Evolutionary conservation across 1,284 basidiomycete genomes (phyloP).

Genomic region (Melanopsichium pennsylvanicum): DNA sequence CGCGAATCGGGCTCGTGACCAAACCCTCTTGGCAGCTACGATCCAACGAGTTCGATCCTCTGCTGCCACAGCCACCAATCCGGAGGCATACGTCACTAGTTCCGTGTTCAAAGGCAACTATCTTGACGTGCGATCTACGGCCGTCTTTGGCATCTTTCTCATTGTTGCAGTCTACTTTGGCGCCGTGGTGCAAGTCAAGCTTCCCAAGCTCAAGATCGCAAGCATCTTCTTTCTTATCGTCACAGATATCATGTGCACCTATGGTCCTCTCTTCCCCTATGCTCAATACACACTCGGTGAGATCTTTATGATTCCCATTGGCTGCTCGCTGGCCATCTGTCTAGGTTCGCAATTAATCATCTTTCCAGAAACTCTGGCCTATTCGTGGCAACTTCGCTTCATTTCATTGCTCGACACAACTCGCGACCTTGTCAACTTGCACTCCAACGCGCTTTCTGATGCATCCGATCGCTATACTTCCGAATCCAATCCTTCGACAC

Average conservation of each 20-base stretch:
- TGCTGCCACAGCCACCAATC: conserved; percentile 59
- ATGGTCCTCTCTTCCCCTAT: conserved; percentile 74
- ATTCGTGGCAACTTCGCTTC: conserved; percentile 68
- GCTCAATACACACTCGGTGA: conserved; percentile 72
- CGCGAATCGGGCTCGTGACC: conserved; percentile 71
- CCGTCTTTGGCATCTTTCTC: conserved; percentile 76
- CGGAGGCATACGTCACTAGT: conserved; percentile 13
- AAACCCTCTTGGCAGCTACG: conserved; percentile 70
- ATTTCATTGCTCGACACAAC: conserved; percentile 23
- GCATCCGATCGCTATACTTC: conserved; percentile 9
- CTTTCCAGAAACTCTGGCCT: conserved; percentile 78
- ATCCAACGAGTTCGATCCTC: conserved; percentile 68
- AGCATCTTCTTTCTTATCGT: conserved; percentile 67
- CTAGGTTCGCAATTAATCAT: conserved; percentile 70
- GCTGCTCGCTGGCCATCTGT: conserved; percentile 43
- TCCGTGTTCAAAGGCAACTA: conserved; percentile 75
- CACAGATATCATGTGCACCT: conserved; percentile 51
- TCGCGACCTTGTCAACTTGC: conserved; percentile 20
- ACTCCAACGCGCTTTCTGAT: conserved; percentile 18
- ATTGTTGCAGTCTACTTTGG: conserved; percentile 74
- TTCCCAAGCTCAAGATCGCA: conserved; percentile 73
- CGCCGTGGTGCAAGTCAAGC: conserved; percentile 72
- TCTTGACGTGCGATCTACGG: conserved; percentile 72
- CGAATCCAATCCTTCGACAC: neutral
- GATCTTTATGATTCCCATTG: conserved; percentile 54